Evolutionary conservation across 805 yeast species (phyloP).

Genomic region (Zygosaccharomyces bailii): DNA sequence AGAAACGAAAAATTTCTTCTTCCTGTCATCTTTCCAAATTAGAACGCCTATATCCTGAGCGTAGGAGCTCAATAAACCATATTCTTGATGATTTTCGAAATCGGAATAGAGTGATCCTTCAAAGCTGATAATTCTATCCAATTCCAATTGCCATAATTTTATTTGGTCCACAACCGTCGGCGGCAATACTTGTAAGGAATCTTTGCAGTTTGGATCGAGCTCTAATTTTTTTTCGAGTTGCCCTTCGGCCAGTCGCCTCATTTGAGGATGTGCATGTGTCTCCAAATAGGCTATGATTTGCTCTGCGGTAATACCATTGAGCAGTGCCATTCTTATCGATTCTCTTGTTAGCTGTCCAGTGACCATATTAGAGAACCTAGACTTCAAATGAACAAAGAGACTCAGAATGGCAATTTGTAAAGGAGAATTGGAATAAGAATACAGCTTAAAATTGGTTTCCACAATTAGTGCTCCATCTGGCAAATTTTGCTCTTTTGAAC

Average conservation of each 20-base stretch:
- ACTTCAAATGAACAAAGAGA: constrained; percentile 77
- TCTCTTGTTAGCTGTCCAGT: constrained; percentile 92
- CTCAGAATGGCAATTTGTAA: constrained; percentile 90
- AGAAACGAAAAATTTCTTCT: constrained; percentile 78
- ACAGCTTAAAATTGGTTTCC: constrained; percentile 90
- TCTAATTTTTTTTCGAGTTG: constrained; percentile 63
- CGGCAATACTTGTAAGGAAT: constrained; percentile 65
- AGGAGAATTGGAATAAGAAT: constrained; percentile 92
- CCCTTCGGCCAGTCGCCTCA: constrained; percentile 72
- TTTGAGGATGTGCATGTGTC: constrained; percentile 91
- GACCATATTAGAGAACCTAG: constrained; percentile 88
- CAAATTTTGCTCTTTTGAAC: constrained; percentile 21
- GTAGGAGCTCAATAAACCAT: constrained; percentile 63
- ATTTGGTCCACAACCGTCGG: constrained; percentile 98
- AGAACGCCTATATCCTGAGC: constrained; percentile 90
- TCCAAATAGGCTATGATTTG: constrained; percentile 87
- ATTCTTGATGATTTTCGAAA: constrained; percentile 74
- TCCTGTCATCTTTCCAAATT: constrained; percentile 74
- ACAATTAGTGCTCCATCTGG: constrained; percentile 71
- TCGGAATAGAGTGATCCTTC: constrained; percentile 88
- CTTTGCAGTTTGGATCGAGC: constrained; percentile 46
- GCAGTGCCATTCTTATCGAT: constrained; percentile 77
- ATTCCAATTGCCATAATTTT: constrained; percentile 90
- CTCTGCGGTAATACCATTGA: constrained; percentile 90
- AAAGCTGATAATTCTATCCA: constrained; percentile 84